phyloP scores from a whole-genome alignment of 805 yeast species.

The Myxozyma melibiosi region DNA sequence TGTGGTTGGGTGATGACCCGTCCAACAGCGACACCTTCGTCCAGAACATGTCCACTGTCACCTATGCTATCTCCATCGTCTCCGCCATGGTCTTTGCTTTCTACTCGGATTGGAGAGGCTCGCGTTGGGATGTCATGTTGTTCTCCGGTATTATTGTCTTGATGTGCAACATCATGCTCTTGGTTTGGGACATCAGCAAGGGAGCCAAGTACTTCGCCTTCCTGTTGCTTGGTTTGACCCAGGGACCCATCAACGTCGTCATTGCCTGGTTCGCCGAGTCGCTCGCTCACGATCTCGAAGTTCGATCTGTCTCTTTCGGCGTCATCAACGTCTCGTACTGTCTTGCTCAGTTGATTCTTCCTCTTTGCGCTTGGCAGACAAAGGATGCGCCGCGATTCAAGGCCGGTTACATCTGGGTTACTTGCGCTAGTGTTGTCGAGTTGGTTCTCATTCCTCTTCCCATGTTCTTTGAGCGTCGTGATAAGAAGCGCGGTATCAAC shows the following conservation, averaged over 20 bases:
- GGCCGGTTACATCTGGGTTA: conserved; percentile 23
- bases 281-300: conserved; percentile 26
- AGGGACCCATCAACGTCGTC: conserved; percentile 30
- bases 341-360: conserved; percentile 23
- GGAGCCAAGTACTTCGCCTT: conserved; percentile 29
- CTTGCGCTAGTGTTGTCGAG: conserved; percentile 19
- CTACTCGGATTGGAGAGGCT: conserved; percentile 30
- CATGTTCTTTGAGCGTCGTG: conserved; percentile 22
- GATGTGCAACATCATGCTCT: conserved; percentile 24
- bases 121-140: conserved; percentile 27
- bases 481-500: conserved; percentile 16
- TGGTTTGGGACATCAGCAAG: conserved; percentile 20
- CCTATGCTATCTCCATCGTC: conserved; percentile 26
- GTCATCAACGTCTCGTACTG: conserved; percentile 22
- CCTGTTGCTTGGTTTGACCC: conserved; percentile 26
- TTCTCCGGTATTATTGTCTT: conserved; percentile 26
- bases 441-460: conserved; percentile 24
- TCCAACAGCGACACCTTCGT: neutral
- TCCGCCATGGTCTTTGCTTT: conserved; percentile 31
- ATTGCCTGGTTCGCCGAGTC: conserved; percentile 31
- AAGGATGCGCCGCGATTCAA: conserved; percentile 25
- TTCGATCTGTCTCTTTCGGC: conserved; percentile 21
- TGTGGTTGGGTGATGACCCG: conserved; percentile 18
- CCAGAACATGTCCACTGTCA: conserved; percentile 21
- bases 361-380: conserved; percentile 29